Evolutionary conservation across 2,329 filamentous ascomycete species (phyloP).

Genomic region (Colletotrichum scovillei): DNA sequence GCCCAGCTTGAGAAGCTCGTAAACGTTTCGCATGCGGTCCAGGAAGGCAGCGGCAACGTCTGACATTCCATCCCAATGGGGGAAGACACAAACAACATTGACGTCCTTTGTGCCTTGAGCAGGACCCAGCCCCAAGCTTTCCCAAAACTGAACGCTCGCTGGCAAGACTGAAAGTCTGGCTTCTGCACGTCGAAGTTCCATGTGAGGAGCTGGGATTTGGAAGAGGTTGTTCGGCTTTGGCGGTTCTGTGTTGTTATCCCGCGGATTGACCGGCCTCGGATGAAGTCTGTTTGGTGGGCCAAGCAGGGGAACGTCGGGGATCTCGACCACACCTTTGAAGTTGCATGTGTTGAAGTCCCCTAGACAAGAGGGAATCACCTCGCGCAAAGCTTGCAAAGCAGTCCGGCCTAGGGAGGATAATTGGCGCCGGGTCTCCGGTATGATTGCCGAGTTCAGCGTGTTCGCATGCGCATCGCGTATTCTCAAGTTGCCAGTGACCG

Average conservation of each 20-base stretch:
- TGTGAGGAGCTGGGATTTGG: constrained; percentile 73
- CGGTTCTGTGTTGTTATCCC: constrained; percentile 57
- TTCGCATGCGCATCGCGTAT: constrained; percentile 31
- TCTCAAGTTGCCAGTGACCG: constrained; percentile 59
- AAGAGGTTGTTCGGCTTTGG: constrained; percentile 66
- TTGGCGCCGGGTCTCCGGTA: constrained; percentile 52
- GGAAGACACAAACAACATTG: constrained; percentile 76
- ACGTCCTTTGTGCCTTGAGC: constrained; percentile 78
- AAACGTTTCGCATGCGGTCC: constrained; percentile 74
- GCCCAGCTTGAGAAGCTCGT: constrained; percentile 80
- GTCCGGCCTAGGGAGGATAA: constrained; percentile 56
- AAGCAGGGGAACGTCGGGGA: constrained; percentile 52
- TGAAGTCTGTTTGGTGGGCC: constrained; percentile 64
- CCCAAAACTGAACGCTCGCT: constrained; percentile 83
- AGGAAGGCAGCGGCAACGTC: constrained; percentile 74
- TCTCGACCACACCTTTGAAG: constrained; percentile 31
- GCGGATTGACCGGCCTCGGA: constrained; percentile 56
- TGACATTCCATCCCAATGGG: constrained; percentile 70
- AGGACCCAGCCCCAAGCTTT: constrained; percentile 80
- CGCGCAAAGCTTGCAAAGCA: constrained; percentile 61
- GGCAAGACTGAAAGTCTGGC: constrained; percentile 78
- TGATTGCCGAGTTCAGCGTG: constrained; percentile 36
- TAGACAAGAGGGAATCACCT: constrained; percentile 57
- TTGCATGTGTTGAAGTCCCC: constrained; percentile 42
- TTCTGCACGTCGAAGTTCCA: constrained; percentile 78